Base-by-base conservation (phyloP, 257 asterid species). In the Nicotiana otophora region DNA sequence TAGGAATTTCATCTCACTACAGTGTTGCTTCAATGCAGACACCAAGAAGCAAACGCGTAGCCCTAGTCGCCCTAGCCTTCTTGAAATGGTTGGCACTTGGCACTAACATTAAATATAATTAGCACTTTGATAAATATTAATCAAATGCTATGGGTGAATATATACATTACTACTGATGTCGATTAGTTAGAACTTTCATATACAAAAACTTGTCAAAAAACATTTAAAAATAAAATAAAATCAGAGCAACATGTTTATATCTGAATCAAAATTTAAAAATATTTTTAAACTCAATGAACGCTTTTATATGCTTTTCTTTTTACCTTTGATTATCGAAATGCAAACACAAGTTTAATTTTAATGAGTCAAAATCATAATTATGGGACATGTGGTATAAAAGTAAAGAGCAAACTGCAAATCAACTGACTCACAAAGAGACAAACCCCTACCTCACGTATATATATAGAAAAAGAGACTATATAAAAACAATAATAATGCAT, bases 401-500 rank as follows among this genome's bases (percentile, higher is more conserved):
- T 30, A 42, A 36, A 57, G 68, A 34, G 54, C 34, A 72, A 72
- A 46, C 60, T 23, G 39, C 62, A 48, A 54, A 48, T 82, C 65
- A 80, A 65, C 61, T 87, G 81, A 84, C 83, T 82, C 64, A 42
- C 81, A 81, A 77, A 61, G 58, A 10, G 72, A 68, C 81, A 36
- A 36, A 34, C 64, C 69, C 69, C 17, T 30, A 7, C 30, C 58
- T 53, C 57, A 64, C 48, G 65, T 78, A 10, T 55, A 65, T 77
- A 76, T 76, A 62, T 0, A 23, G 26, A 23, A 23, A 23, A 74
- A 77, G 62, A 61, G 10, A 79, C 85, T 10, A 58, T 10, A 58
- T 3, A 33, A 36, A 6, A 46, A 42, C 57, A 51, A 78, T 66
- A 51, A 78, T 66, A 74, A 78, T 86, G 89, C 89, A 88, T 84